Evolutionary conservation across 371 early-diverging fungal species (phyloP).

Genomic region (Mucor saturninus): DNA sequence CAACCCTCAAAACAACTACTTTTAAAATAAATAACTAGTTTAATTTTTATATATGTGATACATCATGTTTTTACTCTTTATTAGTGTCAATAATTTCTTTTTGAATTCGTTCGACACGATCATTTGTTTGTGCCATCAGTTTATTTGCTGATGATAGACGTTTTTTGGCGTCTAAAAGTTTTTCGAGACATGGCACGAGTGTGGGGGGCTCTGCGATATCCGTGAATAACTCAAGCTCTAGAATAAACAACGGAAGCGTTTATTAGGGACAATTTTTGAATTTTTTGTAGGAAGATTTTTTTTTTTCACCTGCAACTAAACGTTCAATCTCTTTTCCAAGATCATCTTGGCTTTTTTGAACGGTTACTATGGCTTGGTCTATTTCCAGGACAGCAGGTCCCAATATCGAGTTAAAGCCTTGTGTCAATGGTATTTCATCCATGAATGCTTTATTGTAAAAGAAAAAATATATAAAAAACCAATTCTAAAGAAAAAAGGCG

Average conservation of each 20-base stretch:
- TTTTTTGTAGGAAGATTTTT: neutral
- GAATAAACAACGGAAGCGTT: neutral
- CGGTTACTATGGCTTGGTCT: conserved; percentile 57
- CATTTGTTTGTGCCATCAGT: conserved; percentile 50
- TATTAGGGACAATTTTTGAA: neutral
- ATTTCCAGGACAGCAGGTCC: conserved; percentile 58
- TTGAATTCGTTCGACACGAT: conserved; percentile 56
- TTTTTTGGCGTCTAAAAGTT: conserved; percentile 53
- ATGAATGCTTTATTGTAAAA: conserved; percentile 1
- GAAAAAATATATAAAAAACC: neutral
- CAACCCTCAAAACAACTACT: neutral
- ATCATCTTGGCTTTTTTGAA: conserved; percentile 58
- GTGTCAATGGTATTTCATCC: conserved; percentile 25
- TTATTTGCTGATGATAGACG: conserved; percentile 50
- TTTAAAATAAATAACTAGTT: neutral
- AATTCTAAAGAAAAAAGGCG: no score
- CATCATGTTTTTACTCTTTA: neutral
- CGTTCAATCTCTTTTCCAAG: conserved; percentile 65
- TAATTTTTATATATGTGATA: no score
- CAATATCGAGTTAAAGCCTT: conserved; percentile 51
- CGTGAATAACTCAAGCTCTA: conserved; percentile 50
- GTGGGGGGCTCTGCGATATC: conserved; percentile 60
- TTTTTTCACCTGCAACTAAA: conserved; percentile 56
- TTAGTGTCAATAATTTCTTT: conserved; percentile 12
- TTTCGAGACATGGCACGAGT: conserved; percentile 55